Evolutionary conservation across 202 grass and related monocot species (phyloP), one percentile per base, ranked within the genome.

Genomic region (Brachypodium distachyon): DNA sequence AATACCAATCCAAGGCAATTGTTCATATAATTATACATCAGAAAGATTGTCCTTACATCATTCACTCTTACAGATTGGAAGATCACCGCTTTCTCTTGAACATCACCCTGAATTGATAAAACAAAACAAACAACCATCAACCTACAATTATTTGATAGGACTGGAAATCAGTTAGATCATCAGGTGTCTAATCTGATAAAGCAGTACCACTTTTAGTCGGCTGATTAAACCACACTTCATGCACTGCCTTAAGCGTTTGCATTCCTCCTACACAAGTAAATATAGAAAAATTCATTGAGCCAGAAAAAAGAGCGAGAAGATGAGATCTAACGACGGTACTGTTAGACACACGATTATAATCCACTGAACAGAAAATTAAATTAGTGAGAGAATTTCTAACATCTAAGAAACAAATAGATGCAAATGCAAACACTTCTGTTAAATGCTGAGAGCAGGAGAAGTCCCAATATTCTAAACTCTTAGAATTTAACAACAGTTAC

Each of bases 161-260:
- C 32, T 51, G 43, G 41, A 81, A 76, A 63, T 55, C 72, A 50
- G 67, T 75, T 71, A 86, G 47, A 49, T 57, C 57, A 59, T 61
- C 31, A 70, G 51, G 31, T 57, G 55, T 23, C 75, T 40, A 88
- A 74, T 76, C 23, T 57, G 23, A 84, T 72, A 74, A 61, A 87
- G 83, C 53, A 32, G 81, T 93, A 99, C 96, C 96, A 99, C 90
- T 89, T 91, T 99, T 77, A 99, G 76, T 77, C 87, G 85, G 52
- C 70, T 88, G 74, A 96, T 90, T 72, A 89, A 62, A 67, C 73
- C 87, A 72, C 58, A 91, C 89, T 89, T 96, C 70, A 99, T 89
- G 87, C 87, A 96, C 81, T 99, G 96, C 69, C 90, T 81, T 79
- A 99, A 83, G 57, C 85, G 90, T 48, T 74, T 96, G 81, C 96